These are phyloP conservation scores for Aureobasidium sp. DNA, from an alignment of 2,329 filamentous ascomycete genomes.

Conservation along the genomic window DNA sequence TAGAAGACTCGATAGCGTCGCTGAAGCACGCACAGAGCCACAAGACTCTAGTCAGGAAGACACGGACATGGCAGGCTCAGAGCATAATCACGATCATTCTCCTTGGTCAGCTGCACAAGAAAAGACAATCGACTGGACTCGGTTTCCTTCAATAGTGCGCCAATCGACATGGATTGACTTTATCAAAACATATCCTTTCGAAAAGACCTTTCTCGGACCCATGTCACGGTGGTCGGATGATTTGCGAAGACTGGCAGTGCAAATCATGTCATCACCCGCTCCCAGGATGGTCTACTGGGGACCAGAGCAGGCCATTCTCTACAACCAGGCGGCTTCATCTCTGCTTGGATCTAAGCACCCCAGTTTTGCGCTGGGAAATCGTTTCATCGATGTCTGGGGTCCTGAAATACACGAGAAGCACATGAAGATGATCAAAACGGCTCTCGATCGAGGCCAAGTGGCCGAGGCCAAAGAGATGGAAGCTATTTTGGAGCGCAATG, in stretches of 20 bases:
- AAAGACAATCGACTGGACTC: constrained; percentile 11
- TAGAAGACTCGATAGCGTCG: constrained; percentile 1
- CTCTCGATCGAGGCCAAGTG: neutral
- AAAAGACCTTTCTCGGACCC: constrained; percentile 24
- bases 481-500: constrained; percentile 16
- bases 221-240: constrained; percentile 25
- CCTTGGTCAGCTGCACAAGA: neutral
- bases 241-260: constrained; percentile 22
- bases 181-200: constrained; percentile 26
- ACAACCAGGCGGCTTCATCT: constrained; percentile 31
- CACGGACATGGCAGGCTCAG: neutral
- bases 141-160: neutral
- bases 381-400: constrained; percentile 17
- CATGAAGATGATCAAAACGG: constrained; percentile 7
- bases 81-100: neutral
- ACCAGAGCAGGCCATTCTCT: constrained; percentile 29
- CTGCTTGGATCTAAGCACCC: constrained; percentile 27
- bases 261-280: constrained; percentile 26
- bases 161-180: constrained; percentile 16
- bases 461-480: constrained; percentile 1
- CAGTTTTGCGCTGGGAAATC: constrained; percentile 17
- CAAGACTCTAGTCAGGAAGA: neutral
- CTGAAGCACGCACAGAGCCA: neutral
- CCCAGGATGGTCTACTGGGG: constrained; percentile 28
- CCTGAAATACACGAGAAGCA: constrained; percentile 8